phyloP scores from a whole-genome alignment of 23 red algal genomes.

The Gracilaria vermiculophylla region DNA sequence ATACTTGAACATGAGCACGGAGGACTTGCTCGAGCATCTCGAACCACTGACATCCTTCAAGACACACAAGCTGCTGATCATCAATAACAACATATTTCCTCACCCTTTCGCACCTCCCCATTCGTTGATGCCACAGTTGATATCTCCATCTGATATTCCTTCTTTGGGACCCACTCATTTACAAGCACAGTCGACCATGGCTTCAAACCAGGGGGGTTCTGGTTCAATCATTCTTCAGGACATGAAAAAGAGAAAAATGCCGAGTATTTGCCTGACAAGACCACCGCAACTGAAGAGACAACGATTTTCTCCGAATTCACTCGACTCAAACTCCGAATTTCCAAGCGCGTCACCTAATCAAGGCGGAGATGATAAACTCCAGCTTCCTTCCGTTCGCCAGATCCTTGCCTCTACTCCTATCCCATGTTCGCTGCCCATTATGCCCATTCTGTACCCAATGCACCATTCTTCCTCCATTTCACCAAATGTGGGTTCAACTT shows the following conservation, averaged over 20 bases:
- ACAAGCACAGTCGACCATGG: neutral
- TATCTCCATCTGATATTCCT: neutral
- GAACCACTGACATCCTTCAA: neutral
- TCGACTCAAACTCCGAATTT: neutral
- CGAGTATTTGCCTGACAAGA: neutral
- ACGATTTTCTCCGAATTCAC: neutral
- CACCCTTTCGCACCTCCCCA: neutral
- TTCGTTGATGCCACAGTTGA: neutral
- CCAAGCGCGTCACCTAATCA: neutral
- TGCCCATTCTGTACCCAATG: neutral
- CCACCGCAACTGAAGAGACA: neutral
- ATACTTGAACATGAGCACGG: neutral
- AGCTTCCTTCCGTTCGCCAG: conserved; percentile 11
- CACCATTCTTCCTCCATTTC: too few species aligned
- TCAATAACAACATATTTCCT: neutral
- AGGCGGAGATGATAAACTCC: neutral
- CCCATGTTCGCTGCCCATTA: neutral
- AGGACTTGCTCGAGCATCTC: conserved; percentile 23
- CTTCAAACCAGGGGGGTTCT: neutral
- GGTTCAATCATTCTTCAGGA: neutral
- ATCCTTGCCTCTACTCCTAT: conserved; percentile 1
- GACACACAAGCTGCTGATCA: neutral
- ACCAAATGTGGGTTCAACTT: neutral
- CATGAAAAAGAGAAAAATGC: conserved; percentile 21
- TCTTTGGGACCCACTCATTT: neutral